Percentiles rank a stretch among this genome's conserved stretches.
phyloP scores from a whole-genome alignment of 257 asterid genomes.

The Penstemon davidsonii region DNA sequence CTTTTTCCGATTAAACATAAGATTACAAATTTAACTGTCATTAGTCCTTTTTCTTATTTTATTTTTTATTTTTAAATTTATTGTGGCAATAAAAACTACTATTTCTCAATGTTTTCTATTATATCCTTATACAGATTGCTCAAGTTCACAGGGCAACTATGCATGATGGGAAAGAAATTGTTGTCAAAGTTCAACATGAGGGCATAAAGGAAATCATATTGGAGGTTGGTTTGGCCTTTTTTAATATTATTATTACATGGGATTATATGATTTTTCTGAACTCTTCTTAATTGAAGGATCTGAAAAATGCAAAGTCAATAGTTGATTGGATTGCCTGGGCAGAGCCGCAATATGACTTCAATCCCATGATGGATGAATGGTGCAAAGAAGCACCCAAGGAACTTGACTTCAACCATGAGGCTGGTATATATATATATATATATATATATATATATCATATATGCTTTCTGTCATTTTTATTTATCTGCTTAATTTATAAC shows the following conservation, averaged over 20 bases:
- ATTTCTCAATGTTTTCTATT: conserved; percentile 15
- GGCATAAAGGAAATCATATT: conserved; percentile 79
- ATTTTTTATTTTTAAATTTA: background rate
- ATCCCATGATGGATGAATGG: conserved; percentile 98
- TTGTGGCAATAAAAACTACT: conserved; percentile 6
- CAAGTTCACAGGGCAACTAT: conserved; percentile 98
- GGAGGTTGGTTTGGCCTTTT: conserved; percentile 51
- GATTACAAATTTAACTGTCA: too few relatives aligned
- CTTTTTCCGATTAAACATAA: too few relatives aligned
- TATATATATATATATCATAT: too few relatives aligned
- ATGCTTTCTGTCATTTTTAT: conserved; percentile 24
- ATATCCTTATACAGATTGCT: conserved; percentile 66
- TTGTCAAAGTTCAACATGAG: conserved; percentile 96
- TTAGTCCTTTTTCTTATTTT: too few relatives aligned
- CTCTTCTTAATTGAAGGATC: conserved; percentile 55
- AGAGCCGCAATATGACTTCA: conserved; percentile 91
- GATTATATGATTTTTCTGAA: conserved; percentile 21
- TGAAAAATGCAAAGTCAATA: conserved; percentile 88
- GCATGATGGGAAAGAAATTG: conserved; percentile 72
- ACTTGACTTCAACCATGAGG: conserved; percentile 85
- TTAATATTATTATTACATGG: conserved; percentile 21
- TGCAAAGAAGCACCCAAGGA: conserved; percentile 99
- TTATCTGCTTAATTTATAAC: background rate
- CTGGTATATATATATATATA: conserved; percentile 66
- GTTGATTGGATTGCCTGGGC: conserved; percentile 99